These are phyloP conservation scores for Nosema muscidifuracis DNA, from an alignment of 371 early-diverging fungal species.

Conservation along the genomic window DNA sequence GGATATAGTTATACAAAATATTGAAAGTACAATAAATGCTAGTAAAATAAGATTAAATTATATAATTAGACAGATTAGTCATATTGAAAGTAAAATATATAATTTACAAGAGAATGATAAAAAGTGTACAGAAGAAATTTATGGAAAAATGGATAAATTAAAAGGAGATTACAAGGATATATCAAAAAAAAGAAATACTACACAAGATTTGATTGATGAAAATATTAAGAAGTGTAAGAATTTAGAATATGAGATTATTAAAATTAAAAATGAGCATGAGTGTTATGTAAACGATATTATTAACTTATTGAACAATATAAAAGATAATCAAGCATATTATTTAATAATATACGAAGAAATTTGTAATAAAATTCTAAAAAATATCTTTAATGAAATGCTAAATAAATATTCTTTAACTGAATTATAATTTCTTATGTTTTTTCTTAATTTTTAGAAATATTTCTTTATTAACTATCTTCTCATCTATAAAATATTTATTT, in stretches of 20 bases:
- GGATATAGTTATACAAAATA: constrained; percentile 41
- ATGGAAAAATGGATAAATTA: constrained; percentile 34
- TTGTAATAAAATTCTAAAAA: neutral
- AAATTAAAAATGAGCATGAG: constrained; percentile 34
- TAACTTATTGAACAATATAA: constrained; percentile 18
- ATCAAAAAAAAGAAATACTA: constrained; percentile 28
- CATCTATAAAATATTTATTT: too few relatives aligned
- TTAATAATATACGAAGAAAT: constrained; percentile 14
- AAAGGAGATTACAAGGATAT: constrained; percentile 39
- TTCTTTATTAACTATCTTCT: too few relatives aligned
- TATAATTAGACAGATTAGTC: constrained; percentile 50
- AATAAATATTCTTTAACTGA: too few relatives aligned
- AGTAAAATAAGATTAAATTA: constrained; percentile 42
- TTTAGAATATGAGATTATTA: constrained; percentile 31
- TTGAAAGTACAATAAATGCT: constrained; percentile 40
- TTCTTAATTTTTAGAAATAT: too few relatives aligned
- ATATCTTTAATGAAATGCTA: too few relatives aligned
- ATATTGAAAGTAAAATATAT: constrained; percentile 50
- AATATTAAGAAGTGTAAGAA: constrained; percentile 44
- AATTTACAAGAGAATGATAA: constrained; percentile 48
- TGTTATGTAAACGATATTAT: constrained; percentile 17
- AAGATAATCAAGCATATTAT: constrained; percentile 33
- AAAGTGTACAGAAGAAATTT: constrained; percentile 29
- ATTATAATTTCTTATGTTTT: too few relatives aligned
- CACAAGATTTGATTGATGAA: constrained; percentile 18